Evolutionary conservation across 129 eudicot species (phyloP), one percentile per base, ranked within the genome.

Genomic region (Scalesia atractyloides): DNA sequence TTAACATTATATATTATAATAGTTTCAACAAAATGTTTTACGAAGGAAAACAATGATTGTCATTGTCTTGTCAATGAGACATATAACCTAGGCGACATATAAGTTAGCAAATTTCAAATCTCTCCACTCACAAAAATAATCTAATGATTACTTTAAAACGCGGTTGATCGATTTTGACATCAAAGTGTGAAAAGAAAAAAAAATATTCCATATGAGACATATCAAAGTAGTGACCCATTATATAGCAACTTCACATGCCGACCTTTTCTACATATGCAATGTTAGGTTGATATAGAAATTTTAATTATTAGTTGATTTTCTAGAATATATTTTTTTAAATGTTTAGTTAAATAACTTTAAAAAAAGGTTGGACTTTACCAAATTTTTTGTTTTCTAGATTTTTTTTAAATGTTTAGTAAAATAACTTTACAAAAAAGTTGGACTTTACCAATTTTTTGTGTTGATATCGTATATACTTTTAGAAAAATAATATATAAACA

Each of bases 141-240:
- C 19, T 65, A 18, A 41, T 17, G 56, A 57, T 58, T 37, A 43
- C 59, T 54, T 50, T 72, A 9, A 72, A 30, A 72, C 47, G 58
- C 33, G 76, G 47, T 72, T 72, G 68, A 19, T 60, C 5, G 34
- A 72, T 72, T 72, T 57, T 8, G 43, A 15, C 24, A 56, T 43
- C 43, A 3, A 71, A 56, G 76, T 71, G 67, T 71, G 76, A 57
- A 71, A 57, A 57, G 2, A 39, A 16, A 71, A 16, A 71, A 57
- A 30, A 11, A 58, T 10, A 12, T 59, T 12, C 9, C 46, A 14
- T 17, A 43, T 9, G 54, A 44, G 54, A 44, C 34, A 8, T 1
- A 66, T 44, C 12, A 20, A 24, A 11, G 57, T 44, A 44, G 36
- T 20, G 22, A 44, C 18, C 37, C 37, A 60, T 47, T 41, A 73